Base-by-base conservation (phyloP, 306 rosid genomes). In the Sphenostylis stenocarpa region DNA sequence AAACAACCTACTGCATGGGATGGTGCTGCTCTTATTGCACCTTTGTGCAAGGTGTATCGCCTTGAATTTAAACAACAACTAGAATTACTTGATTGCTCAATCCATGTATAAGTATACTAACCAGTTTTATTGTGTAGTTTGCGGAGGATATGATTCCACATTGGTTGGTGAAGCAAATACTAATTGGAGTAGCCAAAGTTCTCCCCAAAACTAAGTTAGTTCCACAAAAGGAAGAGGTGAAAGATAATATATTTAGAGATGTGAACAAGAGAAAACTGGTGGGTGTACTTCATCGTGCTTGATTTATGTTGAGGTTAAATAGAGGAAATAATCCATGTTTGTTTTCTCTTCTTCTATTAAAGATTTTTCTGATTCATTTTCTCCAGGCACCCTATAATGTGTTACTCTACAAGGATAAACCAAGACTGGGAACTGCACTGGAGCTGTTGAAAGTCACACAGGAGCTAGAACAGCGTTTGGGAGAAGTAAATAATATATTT, bases 121-220 rank as follows among this genome's bases (percentile, higher is more conserved):
- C 67, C 70, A 70, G 26, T 64, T 67, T 39, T 82, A 21, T 82
- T 82, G 72, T 52, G 63, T 64, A 93, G 98, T 90, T 95, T 88
- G 97, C 97, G 47, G 99, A 95, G 58, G 88, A 95, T 73, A 90
- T 95, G 96, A 83, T 85, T 80, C 97, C 97, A 17, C 97, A 94
- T 23, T 87, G 93, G 91, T 74, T 84, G 68, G 52, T 95, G 45
- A 80, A 62, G 70, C 94, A 90, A 71, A 62, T 92, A 82, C 83
- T 95, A 73, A 95, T 95, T 74, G 90, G 93, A 43, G 77, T 87
- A 26, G 90, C 99, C 14, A 90, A 85, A 67, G 86, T 95, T 84
- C 90, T 95, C 69, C 99, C 99, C 20, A 92, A 83, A 83, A 68
- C 84, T 73, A 95, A 95, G 89, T 75, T 95, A 60, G 99, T 95